Base-by-base conservation (phyloP, 2,329 filamentous ascomycete species). In the Thelonectria rubi region DNA sequence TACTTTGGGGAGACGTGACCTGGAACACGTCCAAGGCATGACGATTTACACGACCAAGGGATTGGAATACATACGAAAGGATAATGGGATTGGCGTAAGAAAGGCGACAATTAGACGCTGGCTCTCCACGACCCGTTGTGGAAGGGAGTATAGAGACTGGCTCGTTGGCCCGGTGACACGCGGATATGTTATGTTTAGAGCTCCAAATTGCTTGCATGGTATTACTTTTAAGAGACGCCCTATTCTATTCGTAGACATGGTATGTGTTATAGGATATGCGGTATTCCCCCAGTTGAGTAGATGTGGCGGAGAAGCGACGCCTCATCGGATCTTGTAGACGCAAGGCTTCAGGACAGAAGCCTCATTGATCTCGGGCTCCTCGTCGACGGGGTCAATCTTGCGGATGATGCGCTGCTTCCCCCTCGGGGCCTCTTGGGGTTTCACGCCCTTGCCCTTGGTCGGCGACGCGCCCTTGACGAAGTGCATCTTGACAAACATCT, bases 401-500 rank as follows among this genome's bases (percentile, higher is more conserved):
- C 82, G 80, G 20, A 81, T 81, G 67, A 90, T 88, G 60, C 88
- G 79, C 68, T 79, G 81, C 70, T 78, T 82, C 66, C 80, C 81
- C 72, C 76, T 81, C 43, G 73, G 84, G 77, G 89, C 88, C 17
- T 88, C 90, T 70, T 87, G 65, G 14, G 77, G 74, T 55, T 79
- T 82, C 14, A 82, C 86, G 66, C 90, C 87, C 80, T 97, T 96
- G 21, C 93, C 93, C 74, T 88, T 90, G 2, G 84, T 84, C 0
- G 94, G 91, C 46, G 87, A 81, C 18, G 87, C 88, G n/a, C 85
- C 88, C 81, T 98, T 99, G 71, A 94, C 82, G 77, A 99, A 99
- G 70, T 91, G 88, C 93, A 99, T 94, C 80, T 91, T 92, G 69
- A 98, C 94, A 81, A 99, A 99, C 95, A 99, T 99, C 80, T 91